Conservation (phyloP, 2,329 filamentous ascomycete genomes). For the Drechslerella dactyloides region DNA sequence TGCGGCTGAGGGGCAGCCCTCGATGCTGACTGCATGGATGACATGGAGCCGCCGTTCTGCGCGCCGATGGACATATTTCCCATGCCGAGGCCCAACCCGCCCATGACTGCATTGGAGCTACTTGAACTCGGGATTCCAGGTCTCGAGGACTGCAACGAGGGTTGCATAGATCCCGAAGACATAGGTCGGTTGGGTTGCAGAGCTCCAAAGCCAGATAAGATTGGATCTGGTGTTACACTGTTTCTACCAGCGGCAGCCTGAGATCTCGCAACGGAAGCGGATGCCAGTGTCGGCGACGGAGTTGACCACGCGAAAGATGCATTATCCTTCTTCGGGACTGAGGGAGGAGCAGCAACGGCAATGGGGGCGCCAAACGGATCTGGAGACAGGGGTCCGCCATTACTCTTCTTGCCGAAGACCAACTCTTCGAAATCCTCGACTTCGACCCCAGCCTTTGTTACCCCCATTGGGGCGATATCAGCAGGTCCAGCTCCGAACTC, state of each 20-base stretch:
- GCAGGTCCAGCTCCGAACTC: constrained; percentile 25
- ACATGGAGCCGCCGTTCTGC: constrained; percentile 21
- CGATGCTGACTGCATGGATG: constrained; percentile 42
- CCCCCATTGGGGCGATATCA: constrained; percentile 2
- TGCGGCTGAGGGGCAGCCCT: constrained; percentile 17
- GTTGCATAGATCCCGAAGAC: constrained; percentile 8
- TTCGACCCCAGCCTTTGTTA: constrained; percentile 56
- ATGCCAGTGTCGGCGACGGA: constrained; percentile 56
- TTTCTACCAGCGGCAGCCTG: constrained; percentile 65
- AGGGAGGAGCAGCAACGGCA: constrained; percentile 36
- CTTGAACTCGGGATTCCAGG: constrained; percentile 36
- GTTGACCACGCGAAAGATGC: constrained; percentile 60
- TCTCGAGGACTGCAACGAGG: constrained; percentile 51
- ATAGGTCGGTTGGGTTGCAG: constrained; percentile 27
- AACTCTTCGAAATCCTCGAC: constrained; percentile 85
- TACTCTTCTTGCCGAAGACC: constrained; percentile 73
- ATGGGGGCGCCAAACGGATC: constrained; percentile 54
- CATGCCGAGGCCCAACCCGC: constrained; percentile 49
- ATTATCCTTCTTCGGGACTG: constrained; percentile 54
- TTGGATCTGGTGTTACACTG: constrained; percentile 23
- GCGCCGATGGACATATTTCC: constrained; percentile 34
- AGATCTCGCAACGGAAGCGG: constrained; percentile 61
- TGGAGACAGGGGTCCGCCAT: constrained; percentile 54
- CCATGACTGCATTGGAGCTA: constrained; percentile 34
- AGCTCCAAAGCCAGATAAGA: constrained; percentile 31